phyloP scores from a whole-genome alignment of 1,139 yeast species.

The Suhomyces anneliseae region DNA sequence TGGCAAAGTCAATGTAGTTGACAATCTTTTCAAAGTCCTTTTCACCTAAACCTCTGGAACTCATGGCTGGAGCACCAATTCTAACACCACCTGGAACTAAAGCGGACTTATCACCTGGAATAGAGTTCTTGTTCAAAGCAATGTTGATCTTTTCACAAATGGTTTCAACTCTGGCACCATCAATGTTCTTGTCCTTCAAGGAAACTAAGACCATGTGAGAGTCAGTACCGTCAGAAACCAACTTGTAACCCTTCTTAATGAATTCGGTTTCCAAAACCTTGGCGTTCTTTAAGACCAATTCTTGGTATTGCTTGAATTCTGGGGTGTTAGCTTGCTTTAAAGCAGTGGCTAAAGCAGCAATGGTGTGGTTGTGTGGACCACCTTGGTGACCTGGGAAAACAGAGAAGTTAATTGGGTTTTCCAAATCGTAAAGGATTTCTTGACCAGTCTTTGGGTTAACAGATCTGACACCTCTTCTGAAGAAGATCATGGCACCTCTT shows the following conservation, averaged over 20 bases:
- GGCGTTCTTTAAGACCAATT: constrained; percentile 86
- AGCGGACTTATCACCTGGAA: constrained; percentile 98
- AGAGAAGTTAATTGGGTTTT: constrained; percentile 92
- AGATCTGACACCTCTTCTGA: constrained; percentile 93
- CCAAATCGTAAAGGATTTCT: constrained; percentile 85
- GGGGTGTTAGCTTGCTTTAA: constrained; percentile 91
- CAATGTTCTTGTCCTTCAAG: constrained; percentile 84
- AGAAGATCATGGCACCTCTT: constrained; percentile 98
- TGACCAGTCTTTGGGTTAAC: constrained; percentile 90
- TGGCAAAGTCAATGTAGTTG: constrained; percentile 79
- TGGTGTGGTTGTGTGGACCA: constrained; percentile 99
- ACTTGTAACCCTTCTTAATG: constrained; percentile 66
- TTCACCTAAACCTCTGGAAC: constrained; percentile 92
- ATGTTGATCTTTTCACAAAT: constrained; percentile 93
- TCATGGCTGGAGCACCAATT: constrained; percentile 98
- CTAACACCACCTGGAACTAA: constrained; percentile 97
- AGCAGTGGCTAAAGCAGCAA: constrained; percentile 95
- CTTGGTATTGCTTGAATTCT: constrained; percentile 88
- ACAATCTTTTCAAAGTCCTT: constrained; percentile 85
- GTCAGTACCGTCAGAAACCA: constrained; percentile 94
- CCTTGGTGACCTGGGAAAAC: constrained; percentile 99
- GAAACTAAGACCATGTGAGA: constrained; percentile 94
- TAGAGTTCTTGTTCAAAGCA: constrained; percentile 95
- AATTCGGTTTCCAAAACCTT: constrained; percentile 78
- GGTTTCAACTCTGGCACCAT: constrained; percentile 97